Evolutionary conservation across 768 basidiomycete species (phyloP).

Genomic region (Tulasnella sp.): DNA sequence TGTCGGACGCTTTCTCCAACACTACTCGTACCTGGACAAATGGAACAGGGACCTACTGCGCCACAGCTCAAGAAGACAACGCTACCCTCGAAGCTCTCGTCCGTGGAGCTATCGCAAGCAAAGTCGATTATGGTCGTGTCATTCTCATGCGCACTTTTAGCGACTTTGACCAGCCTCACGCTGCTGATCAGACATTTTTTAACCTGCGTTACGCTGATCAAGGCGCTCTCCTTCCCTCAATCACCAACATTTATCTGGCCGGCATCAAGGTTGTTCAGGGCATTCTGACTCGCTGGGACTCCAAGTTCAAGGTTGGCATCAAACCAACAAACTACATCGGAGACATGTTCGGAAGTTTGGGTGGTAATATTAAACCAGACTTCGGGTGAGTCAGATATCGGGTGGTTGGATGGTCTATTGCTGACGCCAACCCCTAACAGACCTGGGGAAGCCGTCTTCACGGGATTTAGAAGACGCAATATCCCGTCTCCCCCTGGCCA

Average conservation of each 20-base stretch:
- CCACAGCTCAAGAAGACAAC: slow-evolving; percentile 45
- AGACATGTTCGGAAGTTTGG: slow-evolving; percentile 39
- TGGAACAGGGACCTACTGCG: slow-evolving; percentile 38
- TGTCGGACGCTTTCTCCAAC: slow-evolving; percentile 43
- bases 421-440: background rate
- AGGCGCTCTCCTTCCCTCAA: slow-evolving; percentile 39
- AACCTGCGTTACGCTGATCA: slow-evolving; percentile 38
- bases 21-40: slow-evolving; percentile 42
- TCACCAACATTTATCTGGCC: slow-evolving; percentile 42
- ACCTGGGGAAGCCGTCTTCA: background rate
- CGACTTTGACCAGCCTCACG: slow-evolving; percentile 39
- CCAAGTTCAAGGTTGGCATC: slow-evolving; percentile 39
- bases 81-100: slow-evolving; percentile 42
- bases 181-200: slow-evolving; percentile 34
- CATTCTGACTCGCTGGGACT: slow-evolving; percentile 41
- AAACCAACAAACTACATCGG: slow-evolving; percentile 38
- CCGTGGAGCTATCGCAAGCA: slow-evolving; percentile 39
- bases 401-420: background rate
- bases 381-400: slow-evolving; percentile 33
- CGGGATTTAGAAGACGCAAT: background rate
- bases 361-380: slow-evolving; percentile 33
- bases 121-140: slow-evolving; percentile 42
- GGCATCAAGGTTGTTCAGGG: slow-evolving; percentile 43
- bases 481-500: background rate
- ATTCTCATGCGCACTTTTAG: slow-evolving; percentile 43